phyloP scores from a whole-genome alignment of 176 grass and related monocot species.

The Hordeum marinum region DNA sequence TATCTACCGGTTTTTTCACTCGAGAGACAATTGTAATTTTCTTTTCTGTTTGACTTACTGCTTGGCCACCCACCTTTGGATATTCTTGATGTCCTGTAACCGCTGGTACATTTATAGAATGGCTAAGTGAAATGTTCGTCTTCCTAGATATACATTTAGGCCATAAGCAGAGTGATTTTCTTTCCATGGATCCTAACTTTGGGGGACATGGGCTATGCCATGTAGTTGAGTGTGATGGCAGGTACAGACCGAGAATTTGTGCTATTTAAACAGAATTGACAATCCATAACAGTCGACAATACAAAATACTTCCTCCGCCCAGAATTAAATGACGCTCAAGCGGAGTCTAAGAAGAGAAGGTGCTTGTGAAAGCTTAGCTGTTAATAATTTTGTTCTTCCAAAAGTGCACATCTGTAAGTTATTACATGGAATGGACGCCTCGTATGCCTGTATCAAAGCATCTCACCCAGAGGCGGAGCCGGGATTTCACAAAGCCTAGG shows the following conservation, averaged over 20 bases:
- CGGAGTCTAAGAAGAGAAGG: neutral
- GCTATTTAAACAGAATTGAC: neutral
- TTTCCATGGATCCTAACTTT: neutral
- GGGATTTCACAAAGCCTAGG: no score
- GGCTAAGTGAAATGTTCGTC: neutral
- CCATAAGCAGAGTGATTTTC: neutral
- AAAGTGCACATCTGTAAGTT: neutral
- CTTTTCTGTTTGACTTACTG: neutral
- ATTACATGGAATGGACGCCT: neutral
- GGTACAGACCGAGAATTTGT: neutral
- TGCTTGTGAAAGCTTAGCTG: neutral
- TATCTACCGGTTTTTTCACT: no score
- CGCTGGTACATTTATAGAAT: neutral
- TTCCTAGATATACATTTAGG: neutral
- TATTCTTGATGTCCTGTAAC: neutral
- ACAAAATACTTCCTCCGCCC: no score
- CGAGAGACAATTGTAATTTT: no score
- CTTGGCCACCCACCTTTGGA: no score
- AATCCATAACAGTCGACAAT: neutral
- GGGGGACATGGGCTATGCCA: neutral
- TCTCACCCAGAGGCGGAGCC: no score
- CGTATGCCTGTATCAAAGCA: neutral
- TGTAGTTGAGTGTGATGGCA: neutral
- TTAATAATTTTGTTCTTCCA: neutral
- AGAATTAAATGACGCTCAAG: no score